A percentile compares a stretch with the other conserved stretches of the same genome.
Evolutionary conservation across 2,329 filamentous ascomycete genomes (phyloP).

Genomic region (Aspergillus puulaauensis): DNA sequence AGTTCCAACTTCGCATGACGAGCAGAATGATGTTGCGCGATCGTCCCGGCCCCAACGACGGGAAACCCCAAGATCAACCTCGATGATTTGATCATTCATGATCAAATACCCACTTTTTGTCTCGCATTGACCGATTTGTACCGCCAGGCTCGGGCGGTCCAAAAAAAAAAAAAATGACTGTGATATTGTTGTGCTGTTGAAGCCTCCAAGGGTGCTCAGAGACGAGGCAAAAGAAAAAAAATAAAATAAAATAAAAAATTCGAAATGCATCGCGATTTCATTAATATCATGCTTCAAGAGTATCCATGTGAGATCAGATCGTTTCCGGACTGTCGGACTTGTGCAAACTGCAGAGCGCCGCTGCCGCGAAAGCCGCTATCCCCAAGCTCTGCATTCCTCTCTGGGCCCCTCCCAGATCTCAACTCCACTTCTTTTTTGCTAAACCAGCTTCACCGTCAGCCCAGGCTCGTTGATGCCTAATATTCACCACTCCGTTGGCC

Average conservation of each 20-base stretch:
- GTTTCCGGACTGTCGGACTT: neutral
- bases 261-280: neutral
- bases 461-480: neutral
- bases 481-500: neutral
- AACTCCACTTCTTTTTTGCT: neutral
- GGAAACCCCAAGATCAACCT: neutral
- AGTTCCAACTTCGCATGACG: neutral
- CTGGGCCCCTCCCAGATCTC: no score
- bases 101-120: conserved; percentile 1
- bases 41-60: neutral
- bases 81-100: neutral
- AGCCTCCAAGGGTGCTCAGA: neutral
- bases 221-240: neutral
- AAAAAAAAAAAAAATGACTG: no score
- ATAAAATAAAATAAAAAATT: no score
- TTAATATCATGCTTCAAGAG: neutral
- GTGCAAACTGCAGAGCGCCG: neutral
- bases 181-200: neutral
- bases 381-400: neutral
- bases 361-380: conserved; percentile 8
- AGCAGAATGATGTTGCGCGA: neutral
- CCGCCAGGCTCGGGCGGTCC: neutral
- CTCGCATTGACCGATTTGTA: neutral
- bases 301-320: neutral
- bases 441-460: no score